A percentile compares a stretch with the other conserved stretches of the same genome.
These are phyloP conservation scores for Boletus austroedulis DNA, from an alignment of 1,284 basidiomycete genomes.

Conservation along the genomic window DNA sequence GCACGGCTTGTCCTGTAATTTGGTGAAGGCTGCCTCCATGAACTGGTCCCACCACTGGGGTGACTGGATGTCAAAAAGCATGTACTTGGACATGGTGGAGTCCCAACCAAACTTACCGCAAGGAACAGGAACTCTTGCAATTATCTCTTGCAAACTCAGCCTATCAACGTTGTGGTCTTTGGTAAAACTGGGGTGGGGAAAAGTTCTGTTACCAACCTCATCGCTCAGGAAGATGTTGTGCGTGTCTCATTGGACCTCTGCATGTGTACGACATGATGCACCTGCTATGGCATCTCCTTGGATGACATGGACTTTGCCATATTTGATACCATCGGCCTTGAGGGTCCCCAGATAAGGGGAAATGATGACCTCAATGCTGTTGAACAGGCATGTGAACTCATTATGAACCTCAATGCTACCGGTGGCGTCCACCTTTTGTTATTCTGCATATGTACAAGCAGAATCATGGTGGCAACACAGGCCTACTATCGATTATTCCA, in stretches of 20 bases:
- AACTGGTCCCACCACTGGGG: conserved; percentile 15
- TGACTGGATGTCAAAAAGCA: not conserved
- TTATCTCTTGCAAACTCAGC: not conserved
- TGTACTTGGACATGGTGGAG: too few species aligned
- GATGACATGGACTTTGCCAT: conserved; percentile 23
- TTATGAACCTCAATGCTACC: conserved; percentile 29
- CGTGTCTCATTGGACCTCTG: conserved; percentile 31
- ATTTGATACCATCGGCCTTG: conserved; percentile 44
- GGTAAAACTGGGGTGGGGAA: conserved; percentile 37
- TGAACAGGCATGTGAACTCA: conserved; percentile 35
- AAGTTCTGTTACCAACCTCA: conserved; percentile 37
- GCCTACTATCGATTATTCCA: conserved; percentile 40
- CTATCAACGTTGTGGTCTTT: conserved; percentile 32
- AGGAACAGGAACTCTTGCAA: too few species aligned
- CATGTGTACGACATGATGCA: conserved; percentile 34
- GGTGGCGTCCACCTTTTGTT: conserved; percentile 41
- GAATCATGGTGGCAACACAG: conserved; percentile 36
- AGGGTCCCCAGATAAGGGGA: conserved; percentile 37
- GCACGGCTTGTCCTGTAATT: conserved; percentile 9
- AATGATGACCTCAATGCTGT: conserved; percentile 35
- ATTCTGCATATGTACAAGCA: conserved; percentile 39
- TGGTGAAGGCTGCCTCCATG: not conserved
- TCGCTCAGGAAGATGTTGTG: conserved; percentile 28
- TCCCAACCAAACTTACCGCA: too few species aligned
- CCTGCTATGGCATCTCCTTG: conserved; percentile 22